Conservation (phyloP, 1,139 yeast species). For the Debaryomyces udenii region DNA sequence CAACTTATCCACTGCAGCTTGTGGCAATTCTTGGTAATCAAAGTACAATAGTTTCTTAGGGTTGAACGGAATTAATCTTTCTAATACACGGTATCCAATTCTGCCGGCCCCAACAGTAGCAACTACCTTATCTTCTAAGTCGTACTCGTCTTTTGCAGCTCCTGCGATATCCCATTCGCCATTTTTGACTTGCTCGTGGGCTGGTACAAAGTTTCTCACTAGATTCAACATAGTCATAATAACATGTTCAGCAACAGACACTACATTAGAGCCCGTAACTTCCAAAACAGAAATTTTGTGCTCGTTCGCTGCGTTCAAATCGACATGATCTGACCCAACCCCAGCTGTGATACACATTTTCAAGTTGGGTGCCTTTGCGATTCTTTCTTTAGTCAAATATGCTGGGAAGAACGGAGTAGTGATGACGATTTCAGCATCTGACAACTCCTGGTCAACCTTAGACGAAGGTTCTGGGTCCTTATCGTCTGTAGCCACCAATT, state of each 20-base stretch:
- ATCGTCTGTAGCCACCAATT: constrained; percentile 64
- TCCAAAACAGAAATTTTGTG: constrained; percentile 67
- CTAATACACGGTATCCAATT: constrained; percentile 76
- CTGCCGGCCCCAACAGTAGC: constrained; percentile 86
- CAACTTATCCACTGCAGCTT: constrained; percentile 56
- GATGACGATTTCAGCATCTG: constrained; percentile 74
- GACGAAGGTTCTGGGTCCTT: constrained; percentile 67
- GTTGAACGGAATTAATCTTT: constrained; percentile 72
- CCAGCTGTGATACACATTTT: constrained; percentile 80
- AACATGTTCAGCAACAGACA: constrained; percentile 82
- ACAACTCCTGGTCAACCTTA: constrained; percentile 63
- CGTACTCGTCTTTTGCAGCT: constrained; percentile 72
- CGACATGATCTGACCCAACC: constrained; percentile 84
- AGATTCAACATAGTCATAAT: constrained; percentile 72
- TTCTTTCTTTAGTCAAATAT: constrained; percentile 66
- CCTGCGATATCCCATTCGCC: constrained; percentile 82
- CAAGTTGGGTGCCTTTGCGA: constrained; percentile 71
- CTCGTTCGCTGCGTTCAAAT: constrained; percentile 71
- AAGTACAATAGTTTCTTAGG: constrained; percentile 73
- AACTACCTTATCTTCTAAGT: constrained; percentile 73
- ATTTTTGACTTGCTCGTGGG: constrained; percentile 65
- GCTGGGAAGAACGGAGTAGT: constrained; percentile 88
- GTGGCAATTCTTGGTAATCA: constrained; percentile 73
- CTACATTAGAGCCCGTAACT: constrained; percentile 83
- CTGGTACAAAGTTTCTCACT: constrained; percentile 78